Base-by-base conservation (phyloP, 139 green algal genomes). In the Desmodesmus armatus region DNA sequence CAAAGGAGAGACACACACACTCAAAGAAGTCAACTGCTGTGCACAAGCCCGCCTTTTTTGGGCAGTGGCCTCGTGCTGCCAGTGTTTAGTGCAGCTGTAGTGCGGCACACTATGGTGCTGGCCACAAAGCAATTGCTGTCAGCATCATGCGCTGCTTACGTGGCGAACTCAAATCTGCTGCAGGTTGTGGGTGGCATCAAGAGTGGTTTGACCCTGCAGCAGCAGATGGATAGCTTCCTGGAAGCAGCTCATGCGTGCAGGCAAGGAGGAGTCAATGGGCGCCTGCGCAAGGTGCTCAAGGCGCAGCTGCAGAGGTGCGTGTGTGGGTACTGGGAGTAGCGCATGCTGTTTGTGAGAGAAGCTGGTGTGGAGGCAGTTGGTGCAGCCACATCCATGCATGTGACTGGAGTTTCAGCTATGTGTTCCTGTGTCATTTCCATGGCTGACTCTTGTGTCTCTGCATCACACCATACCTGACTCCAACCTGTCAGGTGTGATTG, bases 171-270 rank as follows among this genome's bases (percentile, higher is more conserved):
- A 63, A 23, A 25, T 69, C 6, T 44, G n/a, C 15, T 66, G 37
- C 51, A 70, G 49, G 74, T 82, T 35, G 76, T 82, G 37, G 76
- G 55, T 4, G 58, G 55, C 53, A 82, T 82, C 55, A 82, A 82
- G 33, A 21, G 55, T 58, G 76, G 76, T 21, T 29, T 82, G 47
- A 25, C 76, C 3, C 53, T 82, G 37, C 76, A 82, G 76, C 76
- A 82, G 55, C 76, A 82, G 37, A 53, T 82, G 55, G 76, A 82
- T 25, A 47, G 27, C 25, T 82, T 82, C 5, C 37, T 72, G 11
- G 21, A 41, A 0, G 76, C 55, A 67, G 55, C 53, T 72, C 33
- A 43, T 3, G 37, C 71, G 55, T 82, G 76, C 76, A 51, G 55
- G 37, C 27, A 39, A 3, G 4, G 44, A 6, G 76, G 76, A 3